A percentile compares a stretch with the other conserved stretches of the same genome.
These are phyloP conservation scores for Geotrichum fermentans DNA, from an alignment of 1,139 yeast species.

Conservation along the genomic window DNA sequence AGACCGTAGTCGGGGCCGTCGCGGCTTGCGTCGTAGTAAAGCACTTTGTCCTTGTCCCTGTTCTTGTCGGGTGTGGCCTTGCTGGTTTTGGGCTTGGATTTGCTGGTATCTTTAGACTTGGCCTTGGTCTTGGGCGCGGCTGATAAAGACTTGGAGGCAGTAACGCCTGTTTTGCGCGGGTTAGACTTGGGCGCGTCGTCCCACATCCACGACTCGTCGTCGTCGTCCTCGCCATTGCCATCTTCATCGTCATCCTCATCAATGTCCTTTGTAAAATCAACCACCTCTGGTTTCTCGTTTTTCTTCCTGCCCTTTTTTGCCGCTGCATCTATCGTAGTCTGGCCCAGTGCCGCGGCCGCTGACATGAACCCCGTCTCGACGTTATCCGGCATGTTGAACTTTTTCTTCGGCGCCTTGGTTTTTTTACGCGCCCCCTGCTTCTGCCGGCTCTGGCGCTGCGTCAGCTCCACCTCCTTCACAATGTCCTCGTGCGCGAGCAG, in stretches of 20 bases:
- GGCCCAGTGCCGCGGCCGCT: not conserved
- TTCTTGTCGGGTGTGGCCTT: not conserved
- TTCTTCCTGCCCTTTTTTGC: not conserved
- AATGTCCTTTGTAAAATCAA: not conserved
- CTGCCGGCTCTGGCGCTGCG: constrained; percentile 15
- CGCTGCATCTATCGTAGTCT: not conserved
- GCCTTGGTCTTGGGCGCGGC: not conserved
- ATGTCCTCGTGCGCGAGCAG: constrained; percentile 56
- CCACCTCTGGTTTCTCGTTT: not conserved
- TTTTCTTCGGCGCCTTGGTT: constrained; percentile 22
- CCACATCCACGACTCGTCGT: constrained; percentile 1
- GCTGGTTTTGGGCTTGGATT: not conserved
- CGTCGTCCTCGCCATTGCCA: constrained; percentile 7
- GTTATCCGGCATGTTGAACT: constrained; percentile 74
- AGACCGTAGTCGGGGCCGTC: constrained; percentile 17
- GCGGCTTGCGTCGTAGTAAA: constrained; percentile 8
- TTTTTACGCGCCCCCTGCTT: constrained; percentile 15
- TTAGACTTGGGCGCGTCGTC: not conserved
- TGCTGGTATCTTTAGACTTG: not conserved
- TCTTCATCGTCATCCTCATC: not conserved
- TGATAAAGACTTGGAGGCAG: not conserved
- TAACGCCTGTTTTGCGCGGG: not conserved
- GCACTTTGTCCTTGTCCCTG: constrained; percentile 2
- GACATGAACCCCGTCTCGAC: constrained; percentile 63
- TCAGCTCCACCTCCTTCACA: constrained; percentile 46